Evolutionary conservation across 345 rosid genomes (phyloP).

Genomic region (Brassica juncea): DNA sequence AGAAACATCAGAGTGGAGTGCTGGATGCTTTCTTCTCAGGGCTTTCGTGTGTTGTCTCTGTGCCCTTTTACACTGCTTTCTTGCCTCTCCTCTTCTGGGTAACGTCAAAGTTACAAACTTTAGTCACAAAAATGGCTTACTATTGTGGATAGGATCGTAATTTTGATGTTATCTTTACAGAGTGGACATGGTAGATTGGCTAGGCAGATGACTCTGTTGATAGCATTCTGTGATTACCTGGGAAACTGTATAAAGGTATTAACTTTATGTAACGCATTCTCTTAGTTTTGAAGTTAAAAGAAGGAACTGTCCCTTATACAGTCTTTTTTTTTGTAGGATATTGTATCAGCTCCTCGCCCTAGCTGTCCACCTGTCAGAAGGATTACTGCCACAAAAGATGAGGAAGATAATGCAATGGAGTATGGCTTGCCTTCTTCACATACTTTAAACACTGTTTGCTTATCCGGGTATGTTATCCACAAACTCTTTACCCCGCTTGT

Average conservation of each 20-base stretch:
- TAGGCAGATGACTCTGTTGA: slow-evolving; percentile 93
- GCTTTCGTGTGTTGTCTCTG: slow-evolving; percentile 92
- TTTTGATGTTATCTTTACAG: slow-evolving; percentile 38
- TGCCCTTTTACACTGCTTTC: slow-evolving; percentile 94
- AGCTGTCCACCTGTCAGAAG: slow-evolving; percentile 88
- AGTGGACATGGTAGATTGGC: slow-evolving; percentile 98
- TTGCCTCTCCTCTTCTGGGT: slow-evolving; percentile 99
- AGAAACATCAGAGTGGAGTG: slow-evolving; percentile 63
- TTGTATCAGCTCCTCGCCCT: slow-evolving; percentile 93
- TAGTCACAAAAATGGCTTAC: background rate
- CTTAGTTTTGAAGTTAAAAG: background rate
- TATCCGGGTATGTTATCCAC: slow-evolving; percentile 64
- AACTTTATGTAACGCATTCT: background rate
- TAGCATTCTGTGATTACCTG: slow-evolving; percentile 91
- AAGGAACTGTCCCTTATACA: background rate
- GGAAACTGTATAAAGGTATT: slow-evolving; percentile 87
- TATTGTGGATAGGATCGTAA: background rate
- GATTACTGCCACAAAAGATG: slow-evolving; percentile 86
- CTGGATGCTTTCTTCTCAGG: slow-evolving; percentile 83
- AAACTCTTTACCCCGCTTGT: background rate
- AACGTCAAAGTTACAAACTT: slow-evolving; percentile 29
- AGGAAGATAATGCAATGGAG: slow-evolving; percentile 94
- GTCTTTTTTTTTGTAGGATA: slow-evolving; percentile 59
- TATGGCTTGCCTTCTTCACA: slow-evolving; percentile 99
- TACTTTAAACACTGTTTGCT: slow-evolving; percentile 90